Evolutionary conservation across 2,329 filamentous ascomycete species (phyloP).

Genomic region (Diaporthe citri): DNA sequence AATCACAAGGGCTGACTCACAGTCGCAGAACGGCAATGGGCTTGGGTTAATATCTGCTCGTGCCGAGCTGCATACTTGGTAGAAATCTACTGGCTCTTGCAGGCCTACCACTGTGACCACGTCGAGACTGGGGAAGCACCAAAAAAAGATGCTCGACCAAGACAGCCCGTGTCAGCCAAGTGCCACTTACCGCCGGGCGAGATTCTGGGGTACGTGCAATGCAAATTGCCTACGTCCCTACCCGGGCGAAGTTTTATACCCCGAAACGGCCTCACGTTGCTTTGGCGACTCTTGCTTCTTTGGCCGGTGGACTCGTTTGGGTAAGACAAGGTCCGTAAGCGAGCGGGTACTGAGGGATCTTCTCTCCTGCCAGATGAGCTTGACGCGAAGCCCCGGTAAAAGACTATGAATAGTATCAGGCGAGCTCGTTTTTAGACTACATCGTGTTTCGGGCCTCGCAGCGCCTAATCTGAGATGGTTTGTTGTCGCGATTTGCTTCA

Average conservation of each 20-base stretch:
- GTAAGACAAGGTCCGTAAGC: constrained; percentile 16
- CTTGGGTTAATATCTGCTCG: neutral
- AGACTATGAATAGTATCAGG: constrained; percentile 25
- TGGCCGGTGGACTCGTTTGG: neutral
- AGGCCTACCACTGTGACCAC: constrained; percentile 11
- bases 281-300: neutral
- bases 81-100: constrained; percentile 6
- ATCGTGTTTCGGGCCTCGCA: neutral
- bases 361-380: constrained; percentile 7
- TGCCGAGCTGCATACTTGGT: constrained; percentile 6
- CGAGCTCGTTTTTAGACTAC: neutral
- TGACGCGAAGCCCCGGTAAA: constrained; percentile 19
- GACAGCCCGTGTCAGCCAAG: constrained; percentile 26
- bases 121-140: constrained; percentile 20
- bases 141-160: constrained; percentile 2
- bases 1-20: neutral
- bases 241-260: neutral
- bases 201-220: constrained; percentile 2
- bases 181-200: constrained; percentile 24
- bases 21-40: neutral
- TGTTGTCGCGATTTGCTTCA: neutral
- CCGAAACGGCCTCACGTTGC: constrained; percentile 14
- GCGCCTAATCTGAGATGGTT: neutral
- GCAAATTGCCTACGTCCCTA: neutral
- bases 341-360: constrained; percentile 17